Evolutionary conservation across 2,329 filamentous ascomycete genomes (phyloP).

Genomic region (Talaromyces sp.): DNA sequence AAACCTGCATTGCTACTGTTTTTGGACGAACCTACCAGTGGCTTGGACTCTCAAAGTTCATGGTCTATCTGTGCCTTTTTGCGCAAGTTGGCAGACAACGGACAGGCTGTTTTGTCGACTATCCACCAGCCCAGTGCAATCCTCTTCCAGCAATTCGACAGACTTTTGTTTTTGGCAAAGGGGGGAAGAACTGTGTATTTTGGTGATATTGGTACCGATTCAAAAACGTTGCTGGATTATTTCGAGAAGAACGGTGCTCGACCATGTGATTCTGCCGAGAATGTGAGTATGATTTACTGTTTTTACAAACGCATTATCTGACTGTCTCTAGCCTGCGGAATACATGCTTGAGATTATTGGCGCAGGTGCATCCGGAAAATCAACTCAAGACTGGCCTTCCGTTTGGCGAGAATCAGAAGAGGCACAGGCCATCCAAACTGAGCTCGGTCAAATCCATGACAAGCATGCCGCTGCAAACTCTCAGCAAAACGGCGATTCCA

Average conservation of each 20-base stretch:
- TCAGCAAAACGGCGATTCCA: conserved; percentile 26
- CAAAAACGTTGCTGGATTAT: conserved; percentile 54
- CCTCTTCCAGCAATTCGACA: conserved; percentile 77
- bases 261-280: conserved; percentile 56
- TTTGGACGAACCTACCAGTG: conserved; percentile 87
- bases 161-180: conserved; percentile 57
- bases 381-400: conserved; percentile 59
- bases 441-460: conserved; percentile 55
- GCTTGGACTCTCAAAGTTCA: conserved; percentile 83
- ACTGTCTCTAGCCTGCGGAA: conserved; percentile 59
- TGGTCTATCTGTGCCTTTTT: conserved; percentile 83
- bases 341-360: conserved; percentile 58
- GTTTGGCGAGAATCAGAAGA: conserved; percentile 58
- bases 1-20: conserved; percentile 84
- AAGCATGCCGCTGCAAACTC: conserved; percentile 34
- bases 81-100: conserved; percentile 78
- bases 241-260: conserved; percentile 61
- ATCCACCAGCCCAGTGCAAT: conserved; percentile 92
- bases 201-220: conserved; percentile 59
- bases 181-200: conserved; percentile 66
- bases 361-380: conserved; percentile 63
- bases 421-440: conserved; percentile 51
- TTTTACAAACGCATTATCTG: conserved; percentile 13
- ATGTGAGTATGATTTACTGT: conserved; percentile 31
- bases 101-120: conserved; percentile 85